Base-by-base conservation (phyloP, 805 yeast genomes). In the Barnettozyma salicaria region DNA sequence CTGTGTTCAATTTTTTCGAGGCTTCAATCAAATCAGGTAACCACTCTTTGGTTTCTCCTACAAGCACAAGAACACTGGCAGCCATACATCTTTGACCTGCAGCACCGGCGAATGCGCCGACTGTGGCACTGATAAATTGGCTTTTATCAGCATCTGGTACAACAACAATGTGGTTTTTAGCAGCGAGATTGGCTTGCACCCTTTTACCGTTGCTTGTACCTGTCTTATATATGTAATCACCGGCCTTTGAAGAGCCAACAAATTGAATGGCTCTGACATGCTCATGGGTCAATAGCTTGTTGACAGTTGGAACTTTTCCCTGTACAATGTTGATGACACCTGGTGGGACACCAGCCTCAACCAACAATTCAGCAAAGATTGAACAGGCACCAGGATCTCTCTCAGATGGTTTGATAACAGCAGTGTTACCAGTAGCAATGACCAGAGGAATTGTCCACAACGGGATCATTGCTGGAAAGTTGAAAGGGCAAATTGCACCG, bases 41-140 rank as follows among this genome's bases (percentile, higher is more conserved):
- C 88, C 87, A 80, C 39, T 70, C 70, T 53, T 69, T 69, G 36
- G 82, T 65, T 21, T 48, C 44, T 13, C 88, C 88, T 14, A 81
- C 87, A 11, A 85, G 72, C 11, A 80, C 84, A 39, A 81, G 65
- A 5, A 78, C 86, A 9, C 82, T 74, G 32, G 82, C 76, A 8
- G 88, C 88, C 89, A 80, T 80, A 60, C 89, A 80, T 56, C 89
- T 72, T 66, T 80, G 88, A 37, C 89, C 89, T 19, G 88, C 88
- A 41, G 89, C 89, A 27, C 89, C 88, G 51, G 82, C 82, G 27
- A 85, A 83, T 17, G 89, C 86, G 31, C 88, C 88, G 37, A 68
- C 76, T 23, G 79, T 63, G 22, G 84, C 78, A 51, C 74, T 76
- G 48, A 80, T 64, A 40, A 82, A 76, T 45, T 75, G 81, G 41